Evolutionary conservation across 1,284 basidiomycete species (phyloP).

Genomic region (Ganoderma boninense): DNA sequence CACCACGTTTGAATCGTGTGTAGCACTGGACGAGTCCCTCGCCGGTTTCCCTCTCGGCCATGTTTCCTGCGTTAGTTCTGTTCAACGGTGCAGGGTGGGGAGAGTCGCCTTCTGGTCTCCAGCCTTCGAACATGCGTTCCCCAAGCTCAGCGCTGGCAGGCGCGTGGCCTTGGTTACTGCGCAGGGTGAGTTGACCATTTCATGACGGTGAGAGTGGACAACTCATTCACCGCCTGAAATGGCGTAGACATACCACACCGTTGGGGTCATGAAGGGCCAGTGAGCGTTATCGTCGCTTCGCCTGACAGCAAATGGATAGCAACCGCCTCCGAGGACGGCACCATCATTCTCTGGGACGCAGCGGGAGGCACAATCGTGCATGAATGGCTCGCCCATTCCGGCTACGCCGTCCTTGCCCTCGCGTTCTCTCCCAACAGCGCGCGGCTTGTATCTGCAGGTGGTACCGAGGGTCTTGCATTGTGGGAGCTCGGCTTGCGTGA

Average conservation of each 20-base stretch:
- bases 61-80: background rate
- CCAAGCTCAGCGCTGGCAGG: background rate
- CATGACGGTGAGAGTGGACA: no score
- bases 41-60: background rate
- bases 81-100: background rate
- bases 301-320: background rate
- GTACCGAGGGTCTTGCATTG: background rate
- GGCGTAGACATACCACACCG: no score
- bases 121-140: background rate
- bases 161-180: no score
- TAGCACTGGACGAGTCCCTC: background rate
- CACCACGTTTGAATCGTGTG: no score
- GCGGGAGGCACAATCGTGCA: background rate
- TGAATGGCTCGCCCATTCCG: background rate
- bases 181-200: no score
- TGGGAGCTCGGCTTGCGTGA: no score
- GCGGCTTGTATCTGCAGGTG: background rate
- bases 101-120: background rate
- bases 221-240: no score
- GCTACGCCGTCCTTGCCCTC: background rate
- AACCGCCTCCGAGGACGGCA: background rate
- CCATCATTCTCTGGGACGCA: background rate
- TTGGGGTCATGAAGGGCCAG: background rate
- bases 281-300: background rate
- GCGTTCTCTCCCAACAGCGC: background rate